A percentile compares a stretch with the other conserved stretches of the same genome.
Conservation (phyloP, 139 green algal species). For the Chlamydomonas sphaeroides region DNA sequence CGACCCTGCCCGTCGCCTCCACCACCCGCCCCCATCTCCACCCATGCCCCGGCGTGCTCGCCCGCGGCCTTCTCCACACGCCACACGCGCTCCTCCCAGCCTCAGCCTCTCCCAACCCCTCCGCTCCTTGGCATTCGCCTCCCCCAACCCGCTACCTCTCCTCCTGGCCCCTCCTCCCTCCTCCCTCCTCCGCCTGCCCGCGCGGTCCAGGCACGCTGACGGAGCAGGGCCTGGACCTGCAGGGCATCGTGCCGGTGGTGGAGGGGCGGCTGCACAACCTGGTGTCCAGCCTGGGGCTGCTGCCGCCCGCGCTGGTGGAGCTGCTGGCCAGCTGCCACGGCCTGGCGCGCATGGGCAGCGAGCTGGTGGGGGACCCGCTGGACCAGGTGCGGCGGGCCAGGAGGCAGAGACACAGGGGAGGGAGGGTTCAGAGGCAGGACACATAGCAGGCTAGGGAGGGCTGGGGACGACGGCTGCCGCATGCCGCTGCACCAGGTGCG, state of each 20-base stretch:
- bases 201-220: slow-evolving; percentile 65
- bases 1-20: no score
- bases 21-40: no score
- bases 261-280: slow-evolving; percentile 10
- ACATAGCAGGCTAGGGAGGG: no score
- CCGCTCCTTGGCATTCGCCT: no score
- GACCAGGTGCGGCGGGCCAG: slow-evolving; percentile 60
- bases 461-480: no score
- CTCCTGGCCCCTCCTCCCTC: no score
- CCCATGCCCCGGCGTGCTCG: no score
- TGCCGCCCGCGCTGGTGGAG: slow-evolving; percentile 53
- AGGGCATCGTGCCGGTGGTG: slow-evolving; percentile 60
- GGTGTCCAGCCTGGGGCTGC: slow-evolving; percentile 1
- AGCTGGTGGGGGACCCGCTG: slow-evolving; percentile 75
- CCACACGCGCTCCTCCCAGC: no score
- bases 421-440: neutral
- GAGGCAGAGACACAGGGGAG: neutral
- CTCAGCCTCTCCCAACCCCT: neutral
- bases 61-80: no score
- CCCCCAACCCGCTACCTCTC: no score
- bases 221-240: slow-evolving; percentile 71
- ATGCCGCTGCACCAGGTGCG: no score
- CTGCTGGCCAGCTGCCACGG: slow-evolving; percentile 77
- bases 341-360: slow-evolving; percentile 60
- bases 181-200: no score